Evolutionary conservation across 2,329 filamentous ascomycete genomes (phyloP).

Genomic region (Calonectria hawksworthii): DNA sequence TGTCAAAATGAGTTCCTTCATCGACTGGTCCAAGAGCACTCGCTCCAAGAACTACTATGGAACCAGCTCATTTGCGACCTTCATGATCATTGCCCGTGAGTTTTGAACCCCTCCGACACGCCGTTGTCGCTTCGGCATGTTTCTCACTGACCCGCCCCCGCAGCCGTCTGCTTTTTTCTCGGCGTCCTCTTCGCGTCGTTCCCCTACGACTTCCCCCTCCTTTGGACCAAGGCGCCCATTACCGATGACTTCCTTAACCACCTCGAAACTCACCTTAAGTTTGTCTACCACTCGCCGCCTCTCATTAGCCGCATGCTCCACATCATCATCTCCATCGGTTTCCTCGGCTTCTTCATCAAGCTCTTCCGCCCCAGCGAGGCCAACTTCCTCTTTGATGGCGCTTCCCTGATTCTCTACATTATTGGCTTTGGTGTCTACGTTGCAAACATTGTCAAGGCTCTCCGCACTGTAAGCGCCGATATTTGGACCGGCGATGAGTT

Average conservation of each 20-base stretch:
- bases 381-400: constrained; percentile 94
- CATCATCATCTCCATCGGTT: constrained; percentile 89
- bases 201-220: constrained; percentile 93
- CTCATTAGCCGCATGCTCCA: constrained; percentile 94
- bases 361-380: constrained; percentile 94
- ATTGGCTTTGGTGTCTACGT: constrained; percentile 94
- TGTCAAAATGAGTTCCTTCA: constrained; percentile 52
- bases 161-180: constrained; percentile 96
- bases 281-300: constrained; percentile 91
- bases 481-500: constrained; percentile 67
- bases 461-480: constrained; percentile 84
- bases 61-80: constrained; percentile 88
- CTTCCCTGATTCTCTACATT: constrained; percentile 84
- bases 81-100: constrained; percentile 96
- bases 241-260: constrained; percentile 81
- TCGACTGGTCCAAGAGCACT: constrained; percentile 71
- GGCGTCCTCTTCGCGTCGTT: constrained; percentile 97
- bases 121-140: not conserved
- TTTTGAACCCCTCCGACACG: constrained; percentile 44
- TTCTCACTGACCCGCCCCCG: constrained; percentile 12
- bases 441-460: constrained; percentile 95
- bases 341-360: constrained; percentile 92
- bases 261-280: constrained; percentile 90
- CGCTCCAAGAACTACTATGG: constrained; percentile 70
- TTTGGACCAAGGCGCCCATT: constrained; percentile 80